Base-by-base conservation (phyloP, 2,329 filamentous ascomycete genomes). In the Epicoccum sorghinum region DNA sequence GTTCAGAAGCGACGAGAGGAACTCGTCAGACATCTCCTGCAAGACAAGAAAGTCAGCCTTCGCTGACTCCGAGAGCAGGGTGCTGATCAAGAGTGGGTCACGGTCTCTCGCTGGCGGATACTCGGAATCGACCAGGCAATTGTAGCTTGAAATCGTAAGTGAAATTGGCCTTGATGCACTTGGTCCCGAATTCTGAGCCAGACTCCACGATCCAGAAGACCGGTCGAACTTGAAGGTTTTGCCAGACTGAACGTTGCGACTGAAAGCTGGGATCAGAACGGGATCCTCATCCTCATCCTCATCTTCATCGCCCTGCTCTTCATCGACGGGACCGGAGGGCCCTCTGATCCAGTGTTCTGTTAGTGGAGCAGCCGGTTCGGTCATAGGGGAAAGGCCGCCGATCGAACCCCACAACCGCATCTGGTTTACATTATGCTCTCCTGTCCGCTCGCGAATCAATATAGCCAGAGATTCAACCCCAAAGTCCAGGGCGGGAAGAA, bases 11-110 rank as follows among this genome's bases (percentile, higher is more conserved):
- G 79, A 80, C 0, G 78, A 77, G 0, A 89, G 78, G 55, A 89
- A 87, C 36, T 83, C 78, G 57, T 89, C 86, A 0, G 85, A 87
- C 1, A 89, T 83, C 71, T 89, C 87, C 66, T 89, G 81, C 4
- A 89, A 76, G 3, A 77, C 70, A 1, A 80, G 48, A 18, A 80
- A 60, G 48, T 78, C 73, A 3, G 75, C 71, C 35, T 64, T 58
- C 8, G 71, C 72, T 32, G 60, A 55, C 4, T 71, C 50, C 0
- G 70, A 70, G 10, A 75, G 59, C 29, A 79, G 64, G 3, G 67
- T 70, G 14, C 67, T 45, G 23, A 76, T 55, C 18, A 80, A 58
- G 18, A 73, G 62, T 4, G 73, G 64, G 58, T 78, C 70, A 29
- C 77, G 67, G 44, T 75, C 71, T 32, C 57, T 58, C 25, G 73